Conservation (phyloP, 2,329 filamentous ascomycete genomes). For the Diplodia mutila region DNA sequence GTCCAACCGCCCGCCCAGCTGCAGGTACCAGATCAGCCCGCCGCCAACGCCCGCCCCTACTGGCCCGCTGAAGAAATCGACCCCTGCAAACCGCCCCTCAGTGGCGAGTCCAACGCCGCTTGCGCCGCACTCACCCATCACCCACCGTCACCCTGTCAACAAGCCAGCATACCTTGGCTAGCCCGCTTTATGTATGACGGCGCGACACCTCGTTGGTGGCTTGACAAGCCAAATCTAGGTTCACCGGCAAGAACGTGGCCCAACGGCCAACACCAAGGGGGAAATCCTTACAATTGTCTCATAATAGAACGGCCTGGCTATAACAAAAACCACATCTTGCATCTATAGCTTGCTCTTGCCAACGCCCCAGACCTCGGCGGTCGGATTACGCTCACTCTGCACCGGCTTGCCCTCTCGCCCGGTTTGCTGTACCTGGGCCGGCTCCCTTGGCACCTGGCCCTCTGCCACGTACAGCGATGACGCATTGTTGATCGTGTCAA, state of each 20-base stretch:
- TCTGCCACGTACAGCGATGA: conserved; percentile 44
- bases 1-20: conserved; percentile 1
- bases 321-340: neutral
- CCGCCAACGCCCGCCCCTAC: neutral
- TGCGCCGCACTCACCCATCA: neutral
- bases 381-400: conserved; percentile 40
- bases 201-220: conserved; percentile 1
- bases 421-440: conserved; percentile 21
- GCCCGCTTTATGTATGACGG: neutral
- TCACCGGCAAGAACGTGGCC: neutral
- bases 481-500: conserved; percentile 46
- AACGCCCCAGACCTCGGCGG: conserved; percentile 47
- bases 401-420: conserved; percentile 27
- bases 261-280: neutral
- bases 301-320: conserved; percentile 4
- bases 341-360: conserved; percentile 48
- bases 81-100: neutral
- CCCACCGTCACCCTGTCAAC: neutral
- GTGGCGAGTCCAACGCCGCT: neutral
- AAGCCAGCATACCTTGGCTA: neutral
- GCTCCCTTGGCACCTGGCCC: conserved; percentile 36
- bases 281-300: conserved; percentile 16
- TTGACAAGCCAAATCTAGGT: neutral
- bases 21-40: conserved; percentile 14
- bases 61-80: neutral